Evolutionary conservation across 345 rosid genomes (phyloP).

Genomic region (Gossypium raimondii): DNA sequence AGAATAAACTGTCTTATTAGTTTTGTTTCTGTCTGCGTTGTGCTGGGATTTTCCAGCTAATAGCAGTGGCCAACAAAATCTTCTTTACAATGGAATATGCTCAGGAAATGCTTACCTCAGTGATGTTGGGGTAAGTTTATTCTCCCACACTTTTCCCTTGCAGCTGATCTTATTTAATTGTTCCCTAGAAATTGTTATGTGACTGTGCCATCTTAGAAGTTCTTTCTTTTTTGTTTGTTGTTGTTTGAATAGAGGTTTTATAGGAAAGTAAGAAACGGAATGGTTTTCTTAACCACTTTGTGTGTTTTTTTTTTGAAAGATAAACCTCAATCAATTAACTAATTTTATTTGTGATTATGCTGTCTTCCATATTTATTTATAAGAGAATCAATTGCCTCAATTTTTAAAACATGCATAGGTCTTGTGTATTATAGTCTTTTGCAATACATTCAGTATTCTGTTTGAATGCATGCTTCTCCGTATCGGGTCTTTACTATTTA

Average conservation of each 20-base stretch:
- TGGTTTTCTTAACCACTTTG: not conserved
- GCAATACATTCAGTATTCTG: not conserved
- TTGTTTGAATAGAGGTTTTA: constrained; percentile 9
- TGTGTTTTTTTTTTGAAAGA: not conserved
- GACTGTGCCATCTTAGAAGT: not conserved
- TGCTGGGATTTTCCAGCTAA: constrained; percentile 28
- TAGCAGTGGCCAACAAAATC: constrained; percentile 26
- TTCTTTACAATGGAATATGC: constrained; percentile 17
- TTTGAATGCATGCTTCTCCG: not conserved
- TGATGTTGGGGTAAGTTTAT: constrained; percentile 36
- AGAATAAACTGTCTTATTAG: constrained; percentile 4
- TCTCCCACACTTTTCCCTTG: not conserved
- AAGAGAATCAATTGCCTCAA: not conserved
- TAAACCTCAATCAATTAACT: not conserved
- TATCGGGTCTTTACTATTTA: not conserved
- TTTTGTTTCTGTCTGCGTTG: constrained; percentile 14
- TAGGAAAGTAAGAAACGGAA: not conserved
- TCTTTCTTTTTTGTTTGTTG: not conserved
- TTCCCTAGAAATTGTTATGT: not conserved
- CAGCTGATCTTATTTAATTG: constrained; percentile 6
- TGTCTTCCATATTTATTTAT: constrained; percentile 2
- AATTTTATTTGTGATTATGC: not conserved
- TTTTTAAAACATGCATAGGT: not conserved
- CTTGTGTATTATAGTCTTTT: not conserved
- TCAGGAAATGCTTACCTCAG: constrained; percentile 18